Percentiles rank a stretch among this genome's conserved stretches.
These are phyloP conservation scores for Aphanomyces cochlioides DNA, from an alignment of 352 stramenopile genomes.

Conservation along the genomic window DNA sequence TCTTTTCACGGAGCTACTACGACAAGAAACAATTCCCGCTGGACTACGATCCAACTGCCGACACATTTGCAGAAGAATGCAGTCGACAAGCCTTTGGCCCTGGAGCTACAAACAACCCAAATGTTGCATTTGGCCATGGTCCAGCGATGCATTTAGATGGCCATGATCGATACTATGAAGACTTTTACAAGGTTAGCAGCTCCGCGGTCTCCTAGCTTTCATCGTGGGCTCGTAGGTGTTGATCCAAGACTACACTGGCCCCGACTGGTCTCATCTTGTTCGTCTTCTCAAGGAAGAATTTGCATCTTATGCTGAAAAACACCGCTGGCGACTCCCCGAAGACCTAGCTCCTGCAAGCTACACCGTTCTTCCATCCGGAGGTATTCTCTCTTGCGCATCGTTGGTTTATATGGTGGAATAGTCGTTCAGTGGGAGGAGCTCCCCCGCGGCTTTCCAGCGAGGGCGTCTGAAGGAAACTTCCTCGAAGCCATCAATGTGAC, in stretches of 20 bases:
- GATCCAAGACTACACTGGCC: constrained; percentile 63
- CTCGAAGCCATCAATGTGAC: constrained; percentile 98
- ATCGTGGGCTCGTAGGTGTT: constrained; percentile 1
- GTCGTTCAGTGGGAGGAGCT: constrained; percentile 48
- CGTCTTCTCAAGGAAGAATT: constrained; percentile 93
- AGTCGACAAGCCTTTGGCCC: constrained; percentile 48
- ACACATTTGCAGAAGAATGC: constrained; percentile 46
- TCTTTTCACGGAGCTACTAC: constrained; percentile 89
- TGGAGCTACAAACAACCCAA: constrained; percentile 32
- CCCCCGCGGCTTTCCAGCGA: constrained; percentile 79
- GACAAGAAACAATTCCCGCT: constrained; percentile 62
- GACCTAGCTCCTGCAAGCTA: constrained; percentile 53
- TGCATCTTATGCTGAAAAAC: constrained; percentile 80
- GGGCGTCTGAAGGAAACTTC: constrained; percentile 94
- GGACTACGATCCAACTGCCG: constrained; percentile 44
- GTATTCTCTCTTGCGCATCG: constrained; percentile 30
- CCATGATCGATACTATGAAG: constrained; percentile 56
- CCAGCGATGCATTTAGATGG: constrained; percentile 62
- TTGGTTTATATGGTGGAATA: neutral
- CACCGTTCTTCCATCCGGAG: constrained; percentile 39
- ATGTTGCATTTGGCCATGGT: constrained; percentile 39
- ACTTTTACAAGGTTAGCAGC: constrained; percentile 69
- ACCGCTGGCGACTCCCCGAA: constrained; percentile 60
- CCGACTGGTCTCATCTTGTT: constrained; percentile 90
- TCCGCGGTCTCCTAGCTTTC: neutral